Base-by-base conservation (phyloP, 345 rosid genomes). In the Eucalyptus albens region DNA sequence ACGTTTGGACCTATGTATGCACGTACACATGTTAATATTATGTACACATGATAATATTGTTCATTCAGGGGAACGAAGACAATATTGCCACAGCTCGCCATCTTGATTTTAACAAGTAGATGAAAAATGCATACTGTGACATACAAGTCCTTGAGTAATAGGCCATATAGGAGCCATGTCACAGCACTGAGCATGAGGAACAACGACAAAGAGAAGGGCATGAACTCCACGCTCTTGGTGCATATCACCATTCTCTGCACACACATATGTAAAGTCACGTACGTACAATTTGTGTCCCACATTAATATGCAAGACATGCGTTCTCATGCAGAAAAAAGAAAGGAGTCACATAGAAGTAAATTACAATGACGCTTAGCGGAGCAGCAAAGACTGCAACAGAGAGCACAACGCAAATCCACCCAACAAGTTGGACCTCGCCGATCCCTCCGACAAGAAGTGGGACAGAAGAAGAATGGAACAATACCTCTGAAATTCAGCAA, bases 301-400 rank as follows among this genome's bases (percentile, higher is more conserved):
- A 37, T 77, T 21, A 40, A 40, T 40, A 40, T 40, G 83, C 83
- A 77, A 37, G 44, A 21, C 8, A 40, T 21, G 83, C 47, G 13
- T 40, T 77, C 15, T 77, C 27, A 69, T 55, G 44, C 44, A 72
- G 27, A 80, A 26, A 59, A 27, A 33, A 53, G 31, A 42, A 16
- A 80, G 26, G 51, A 45, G 24, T 65, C 24, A 11, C 45, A 1
- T 26, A 27, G 42, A 16, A 31, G 31, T 87, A 56, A 22, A 37
- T 93, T 50, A 95, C 99, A 93, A 96, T 87, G 80, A 95, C 92
- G 94, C 90, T 96, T 47, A 97, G 92, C 24, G 99, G 99, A 12
- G 99, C 96, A 13, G 97, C 98, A 77, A 98, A 98, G 21, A 97
- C 99, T 26, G 92, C 86, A 9, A 96, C 94, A 6, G 98, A 94